Percentiles rank a stretch among this genome's conserved stretches.
Evolutionary conservation across 345 rosid species (phyloP).

Genomic region (Salix brachista): DNA sequence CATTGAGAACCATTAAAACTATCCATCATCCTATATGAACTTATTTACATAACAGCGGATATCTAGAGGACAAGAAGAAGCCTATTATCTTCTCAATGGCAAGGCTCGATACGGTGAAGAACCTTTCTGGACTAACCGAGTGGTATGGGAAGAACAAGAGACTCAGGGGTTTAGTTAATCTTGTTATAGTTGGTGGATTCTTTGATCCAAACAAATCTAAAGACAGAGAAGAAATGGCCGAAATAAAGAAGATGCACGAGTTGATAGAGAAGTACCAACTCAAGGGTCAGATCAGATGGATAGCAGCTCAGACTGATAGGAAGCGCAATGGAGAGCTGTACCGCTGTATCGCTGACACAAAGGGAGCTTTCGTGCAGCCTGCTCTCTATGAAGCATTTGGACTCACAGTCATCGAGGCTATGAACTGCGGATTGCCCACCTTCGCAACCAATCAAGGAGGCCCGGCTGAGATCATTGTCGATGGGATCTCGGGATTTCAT

Average conservation of each 20-base stretch:
- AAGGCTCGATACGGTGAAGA: slow-evolving; percentile 80
- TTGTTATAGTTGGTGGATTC: slow-evolving; percentile 69
- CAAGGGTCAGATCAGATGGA: slow-evolving; percentile 78
- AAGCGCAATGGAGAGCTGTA: slow-evolving; percentile 62
- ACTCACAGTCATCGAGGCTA: slow-evolving; percentile 79
- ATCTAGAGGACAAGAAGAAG: slow-evolving; percentile 63
- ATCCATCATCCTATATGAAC: slow-evolving; percentile 4
- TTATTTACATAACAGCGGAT: slow-evolving; percentile 47
- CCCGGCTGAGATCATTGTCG: slow-evolving; percentile 79
- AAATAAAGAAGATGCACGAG: slow-evolving; percentile 68
- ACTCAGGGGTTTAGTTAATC: slow-evolving; percentile 56
- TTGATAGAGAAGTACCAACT: slow-evolving; percentile 59
- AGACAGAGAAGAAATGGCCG: slow-evolving; percentile 75
- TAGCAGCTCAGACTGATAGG: slow-evolving; percentile 62
- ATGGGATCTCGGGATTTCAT: slow-evolving; percentile 76
- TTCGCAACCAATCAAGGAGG: slow-evolving; percentile 82
- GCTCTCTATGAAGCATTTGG: slow-evolving; percentile 80
- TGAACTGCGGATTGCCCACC: slow-evolving; percentile 78
- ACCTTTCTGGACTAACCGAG: slow-evolving; percentile 73
- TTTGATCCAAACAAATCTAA: slow-evolving; percentile 64
- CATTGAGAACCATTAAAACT: neutral
- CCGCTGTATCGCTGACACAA: slow-evolving; percentile 63
- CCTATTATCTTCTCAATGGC: slow-evolving; percentile 98
- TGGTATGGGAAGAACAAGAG: slow-evolving; percentile 86
- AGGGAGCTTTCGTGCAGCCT: slow-evolving; percentile 78